Conservation (phyloP, 2,329 filamentous ascomycete genomes). For the Ophiostoma triangulosporum region DNA sequence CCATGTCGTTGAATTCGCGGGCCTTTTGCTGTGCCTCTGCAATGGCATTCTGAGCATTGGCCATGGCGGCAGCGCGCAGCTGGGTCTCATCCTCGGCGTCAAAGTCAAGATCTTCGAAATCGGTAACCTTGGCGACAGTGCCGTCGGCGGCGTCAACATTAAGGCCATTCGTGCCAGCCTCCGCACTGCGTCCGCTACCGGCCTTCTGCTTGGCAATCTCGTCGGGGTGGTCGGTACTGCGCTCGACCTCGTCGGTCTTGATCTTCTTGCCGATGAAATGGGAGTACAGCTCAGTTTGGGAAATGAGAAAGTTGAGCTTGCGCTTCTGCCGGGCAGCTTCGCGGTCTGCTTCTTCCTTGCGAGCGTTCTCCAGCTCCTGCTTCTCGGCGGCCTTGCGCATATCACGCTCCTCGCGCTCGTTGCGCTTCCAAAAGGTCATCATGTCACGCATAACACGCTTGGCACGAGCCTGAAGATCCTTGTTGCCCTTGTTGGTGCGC, state of each 20-base stretch:
- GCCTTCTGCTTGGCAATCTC: conserved; percentile 42
- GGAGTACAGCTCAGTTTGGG: conserved; percentile 95
- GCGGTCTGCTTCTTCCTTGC: conserved; percentile 91
- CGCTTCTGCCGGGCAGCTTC: conserved; percentile 95
- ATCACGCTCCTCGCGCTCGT: conserved; percentile 93
- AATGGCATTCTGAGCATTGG: conserved; percentile 91
- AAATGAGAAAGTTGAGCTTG: conserved; percentile 98
- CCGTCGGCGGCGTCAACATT: conserved; percentile 27
- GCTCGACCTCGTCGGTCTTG: conserved; percentile 89
- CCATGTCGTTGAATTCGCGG: conserved; percentile 74
- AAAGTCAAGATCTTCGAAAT: conserved; percentile 90
- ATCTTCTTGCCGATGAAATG: conserved; percentile 99
- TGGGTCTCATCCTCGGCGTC: conserved; percentile 84
- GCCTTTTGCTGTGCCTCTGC: conserved; percentile 89
- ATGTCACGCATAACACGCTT: conserved; percentile 99
- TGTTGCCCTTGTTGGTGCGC: conserved; percentile 95
- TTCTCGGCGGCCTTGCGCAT: conserved; percentile 86
- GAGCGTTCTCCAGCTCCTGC: conserved; percentile 90
- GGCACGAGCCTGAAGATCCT: conserved; percentile 89
- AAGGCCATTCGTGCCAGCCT: neutral
- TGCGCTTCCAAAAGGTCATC: conserved; percentile 99
- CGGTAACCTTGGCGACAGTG: conserved; percentile 60
- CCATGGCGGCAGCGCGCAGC: conserved; percentile 72
- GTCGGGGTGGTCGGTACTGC: conserved; percentile 71
- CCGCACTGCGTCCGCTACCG: neutral